Evolutionary conservation across 108 stramenopile genomes (phyloP), one percentile per base, ranked within the genome.

Genomic region (Phaeodactylum tricornutum): DNA sequence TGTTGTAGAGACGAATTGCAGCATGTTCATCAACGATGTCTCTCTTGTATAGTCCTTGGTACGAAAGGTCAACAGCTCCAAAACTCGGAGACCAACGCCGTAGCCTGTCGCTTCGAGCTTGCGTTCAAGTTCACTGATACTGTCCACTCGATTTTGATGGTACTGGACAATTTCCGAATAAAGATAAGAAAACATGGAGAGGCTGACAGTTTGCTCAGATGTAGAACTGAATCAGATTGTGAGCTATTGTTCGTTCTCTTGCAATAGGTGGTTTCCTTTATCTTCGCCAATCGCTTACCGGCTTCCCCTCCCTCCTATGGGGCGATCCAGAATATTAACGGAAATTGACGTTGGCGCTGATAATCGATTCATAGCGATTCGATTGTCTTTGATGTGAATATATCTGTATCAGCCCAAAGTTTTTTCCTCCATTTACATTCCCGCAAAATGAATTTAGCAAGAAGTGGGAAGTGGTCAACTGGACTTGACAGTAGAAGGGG

Each of bases 101-200:
- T 92, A 95, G 21, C 96, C 96, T 6, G 81, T 69, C 29, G 83
- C 81, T 57, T 94, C 92, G 24, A 97, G 69, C 33, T 87, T 72
- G 29, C 84, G 62, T 69, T 97, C 96, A 39, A 97, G 71, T 55
- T 94, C 94, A 12, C 78, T 77, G 46, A 95, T 87, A 37, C 79
- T 83, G 28, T 74, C 68, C n/a, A 91, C 93, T 12, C 90, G 75
- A 39, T 67, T 75, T 57, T 95, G 92, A 66, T 90, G 84, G 70
- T 94, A 91, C 66, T 97, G 94, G 6, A 97, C 96, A 58, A 97
- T 68, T 64, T 97, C 96, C 0, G 84, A 87, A 54, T 92, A 95
- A 5, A 97, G 64, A 66, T 92, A 93, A 33, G 87, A 83, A 74
- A 95, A 97, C 27, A 88, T 75, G 45, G 84, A 87, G 30, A 95